Conservation (phyloP, 352 stramenopile species). For the Poterioochromonas sp. region DNA sequence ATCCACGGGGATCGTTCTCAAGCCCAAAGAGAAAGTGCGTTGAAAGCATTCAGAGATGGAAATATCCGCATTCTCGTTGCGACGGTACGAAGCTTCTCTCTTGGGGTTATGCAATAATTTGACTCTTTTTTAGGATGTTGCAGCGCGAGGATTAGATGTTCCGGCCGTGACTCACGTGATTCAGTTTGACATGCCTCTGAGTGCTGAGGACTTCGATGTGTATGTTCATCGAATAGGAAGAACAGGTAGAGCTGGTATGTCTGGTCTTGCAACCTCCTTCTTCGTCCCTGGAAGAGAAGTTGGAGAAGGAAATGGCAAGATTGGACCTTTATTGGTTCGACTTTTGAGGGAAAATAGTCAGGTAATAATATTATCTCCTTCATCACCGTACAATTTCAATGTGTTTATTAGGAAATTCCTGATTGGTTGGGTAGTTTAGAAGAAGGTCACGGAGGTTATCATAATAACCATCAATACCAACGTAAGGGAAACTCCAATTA, state of each 20-base stretch:
- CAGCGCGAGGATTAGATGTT: conserved; percentile 94
- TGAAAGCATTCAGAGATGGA: conserved; percentile 50
- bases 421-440: not conserved
- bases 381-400: not conserved
- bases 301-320: conserved; percentile 8
- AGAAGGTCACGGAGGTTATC: not conserved
- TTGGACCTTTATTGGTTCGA: not conserved
- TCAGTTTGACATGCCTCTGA: conserved; percentile 79
- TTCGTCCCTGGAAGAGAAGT: conserved; percentile 83
- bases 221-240: conserved; percentile 77
- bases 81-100: too few species aligned
- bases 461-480: not conserved
- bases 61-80: conserved; percentile 85
- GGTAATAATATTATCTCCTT: not conserved
- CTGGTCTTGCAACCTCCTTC: conserved; percentile 93
- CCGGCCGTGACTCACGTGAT: conserved; percentile 95
- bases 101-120: too few species aligned
- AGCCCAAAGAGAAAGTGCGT: conserved; percentile 72
- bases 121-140: too few species aligned
- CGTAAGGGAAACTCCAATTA: not conserved
- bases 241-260: conserved; percentile 94
- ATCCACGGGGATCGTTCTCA: conserved; percentile 97
- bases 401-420: not conserved
- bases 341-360: conserved; percentile 18
- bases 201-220: not conserved